Evolutionary conservation across 2,329 filamentous ascomycete species (phyloP).

Genomic region (Colletotrichum eremochloae): DNA sequence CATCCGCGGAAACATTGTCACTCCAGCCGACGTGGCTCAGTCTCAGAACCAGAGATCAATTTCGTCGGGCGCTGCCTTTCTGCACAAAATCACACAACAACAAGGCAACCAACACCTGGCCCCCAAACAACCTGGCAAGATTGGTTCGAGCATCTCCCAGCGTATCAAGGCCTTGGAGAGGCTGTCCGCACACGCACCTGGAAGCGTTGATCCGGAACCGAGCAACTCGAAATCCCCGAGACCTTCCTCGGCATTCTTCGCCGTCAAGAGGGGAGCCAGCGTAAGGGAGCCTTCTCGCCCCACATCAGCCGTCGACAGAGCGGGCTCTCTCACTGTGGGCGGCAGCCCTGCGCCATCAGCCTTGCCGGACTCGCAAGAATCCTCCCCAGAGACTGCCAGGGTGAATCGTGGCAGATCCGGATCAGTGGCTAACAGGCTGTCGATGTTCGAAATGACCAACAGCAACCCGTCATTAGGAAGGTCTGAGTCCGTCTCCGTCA

Average conservation of each 20-base stretch:
- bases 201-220: conserved; percentile 46
- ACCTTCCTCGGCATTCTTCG: conserved; percentile 69
- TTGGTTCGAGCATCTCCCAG: conserved; percentile 92
- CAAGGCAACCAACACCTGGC: conserved; percentile 63
- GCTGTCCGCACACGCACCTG: conserved; percentile 65
- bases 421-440: conserved; percentile 68
- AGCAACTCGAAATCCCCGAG: conserved; percentile 39
- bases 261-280: conserved; percentile 62
- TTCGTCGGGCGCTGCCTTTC: conserved; percentile 69
- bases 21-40: conserved; percentile 61
- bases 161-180: conserved; percentile 95
- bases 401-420: conserved; percentile 62
- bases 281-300: conserved; percentile 59
- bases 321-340: conserved; percentile 54
- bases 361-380: conserved; percentile 58
- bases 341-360: conserved; percentile 53
- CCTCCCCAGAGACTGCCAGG: conserved; percentile 59
- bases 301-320: conserved; percentile 60
- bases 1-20: conserved; percentile 59
- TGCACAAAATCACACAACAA: conserved; percentile 68
- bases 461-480: conserved; percentile 59
- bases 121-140: conserved; percentile 78
- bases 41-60: conserved; percentile 60
- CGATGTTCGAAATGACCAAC: conserved; percentile 63
- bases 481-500: conserved; percentile 88